Evolutionary conservation across 257 asterid genomes (phyloP), one percentile per base, ranked within the genome.

Genomic region (Mitragyna speciosa): DNA sequence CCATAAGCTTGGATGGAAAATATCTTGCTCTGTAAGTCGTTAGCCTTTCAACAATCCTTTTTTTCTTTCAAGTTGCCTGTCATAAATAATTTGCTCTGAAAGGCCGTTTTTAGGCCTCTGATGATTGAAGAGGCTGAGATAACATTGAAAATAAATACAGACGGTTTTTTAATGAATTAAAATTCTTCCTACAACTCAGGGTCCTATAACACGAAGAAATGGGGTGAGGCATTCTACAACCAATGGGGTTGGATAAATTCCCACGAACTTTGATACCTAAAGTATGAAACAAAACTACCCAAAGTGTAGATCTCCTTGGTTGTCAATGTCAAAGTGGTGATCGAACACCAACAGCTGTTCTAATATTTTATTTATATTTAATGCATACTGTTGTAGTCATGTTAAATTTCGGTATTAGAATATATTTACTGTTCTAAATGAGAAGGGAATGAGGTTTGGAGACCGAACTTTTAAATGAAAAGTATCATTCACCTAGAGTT

Each of bases 1-100:
- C 99, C 65, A 78, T 86, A 56, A 96, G 99, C 82, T 86, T 88
- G 87, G 99, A 96, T 58, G 99, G 99, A 79, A 96, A 96, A 86
- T 96, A 96, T 89, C 96, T 96, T 78, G 95, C 92, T 70, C 83
- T 90, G 99, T 96, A 86, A 90, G 99, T 87, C n/a, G 64, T 80
- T 58, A 24, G 47, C 66, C 71, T 48, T 58, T 63, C 73, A 26
- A 4, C 41, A 17, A 70, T 81, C 54, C n/a, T 12, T 52, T 20
- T 77, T 49, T 43, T 22, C 24, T 59, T n/a, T 9, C 2, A 24
- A 4, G 8, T 72, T 79, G 64, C 5, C 45, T 39, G 3, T 11
- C 14, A 47, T 7, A 30, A 71, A 12, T 45, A 3, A 28, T 51
- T 24, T 63, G 28, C 51, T 70, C 61, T 43, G 11, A 72, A 31